Evolutionary conservation across 2,329 filamentous ascomycete species (phyloP).

Genomic region (Alternaria infectoria): DNA sequence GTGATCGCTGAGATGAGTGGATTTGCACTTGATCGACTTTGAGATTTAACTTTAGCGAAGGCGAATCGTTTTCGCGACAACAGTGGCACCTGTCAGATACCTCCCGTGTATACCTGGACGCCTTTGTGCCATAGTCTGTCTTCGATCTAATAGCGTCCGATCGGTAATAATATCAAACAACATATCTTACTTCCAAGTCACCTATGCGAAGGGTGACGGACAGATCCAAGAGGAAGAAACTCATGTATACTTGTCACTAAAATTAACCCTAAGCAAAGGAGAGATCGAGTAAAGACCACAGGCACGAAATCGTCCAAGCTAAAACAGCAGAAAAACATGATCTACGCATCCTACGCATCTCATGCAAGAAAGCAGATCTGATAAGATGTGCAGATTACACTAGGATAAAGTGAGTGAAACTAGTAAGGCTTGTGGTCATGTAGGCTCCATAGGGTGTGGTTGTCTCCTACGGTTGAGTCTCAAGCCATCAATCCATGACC

Average conservation of each 20-base stretch:
- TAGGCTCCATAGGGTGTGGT: not conserved
- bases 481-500: not conserved
- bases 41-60: not conserved
- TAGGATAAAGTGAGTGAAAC: not conserved
- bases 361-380: not conserved
- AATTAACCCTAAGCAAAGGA: not conserved
- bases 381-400: not conserved
- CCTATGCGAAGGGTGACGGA: not conserved
- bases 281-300: not conserved
- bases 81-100: not conserved
- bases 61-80: not conserved
- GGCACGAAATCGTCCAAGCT: not conserved
- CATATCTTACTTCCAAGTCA: not conserved
- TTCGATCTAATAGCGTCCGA: not conserved
- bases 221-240: not conserved
- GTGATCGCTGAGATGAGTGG: not conserved
- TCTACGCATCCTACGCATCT: not conserved
- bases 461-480: not conserved
- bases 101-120: not conserved
- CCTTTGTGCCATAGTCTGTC: not conserved
- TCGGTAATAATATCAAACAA: not conserved
- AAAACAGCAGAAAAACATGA: not conserved
- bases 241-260: not conserved
- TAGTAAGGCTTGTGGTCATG: not conserved
- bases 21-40: not conserved